Evolutionary conservation across 202 grass and related monocot species (phyloP).

Genomic region (Zizania palustris): DNA sequence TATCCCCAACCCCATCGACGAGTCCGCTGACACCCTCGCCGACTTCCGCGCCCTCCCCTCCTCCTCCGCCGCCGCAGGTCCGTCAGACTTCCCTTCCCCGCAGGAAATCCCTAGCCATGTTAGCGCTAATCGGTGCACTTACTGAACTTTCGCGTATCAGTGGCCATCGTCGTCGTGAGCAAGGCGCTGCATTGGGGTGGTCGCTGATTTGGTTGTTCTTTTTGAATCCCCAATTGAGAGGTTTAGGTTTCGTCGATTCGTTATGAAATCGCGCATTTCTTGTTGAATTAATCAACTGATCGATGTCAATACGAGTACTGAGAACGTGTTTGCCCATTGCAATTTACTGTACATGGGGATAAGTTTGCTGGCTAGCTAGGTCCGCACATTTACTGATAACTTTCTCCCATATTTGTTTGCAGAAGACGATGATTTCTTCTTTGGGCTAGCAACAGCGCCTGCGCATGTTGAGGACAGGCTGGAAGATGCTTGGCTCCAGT

Average conservation of each 20-base stretch:
- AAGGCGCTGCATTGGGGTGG: neutral
- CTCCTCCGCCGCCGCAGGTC: constrained; percentile 39
- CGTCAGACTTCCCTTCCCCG: neutral
- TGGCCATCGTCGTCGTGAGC: neutral
- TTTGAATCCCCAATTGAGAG: neutral
- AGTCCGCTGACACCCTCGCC: constrained; percentile 67
- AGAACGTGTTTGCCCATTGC: neutral
- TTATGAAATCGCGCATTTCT: neutral
- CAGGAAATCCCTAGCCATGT: neutral
- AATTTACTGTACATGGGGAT: neutral
- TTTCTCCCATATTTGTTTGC: neutral
- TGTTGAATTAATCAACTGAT: neutral
- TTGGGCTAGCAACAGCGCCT: constrained; percentile 81
- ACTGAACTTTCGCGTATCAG: no score
- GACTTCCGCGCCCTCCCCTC: constrained; percentile 58
- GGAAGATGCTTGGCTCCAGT: constrained; percentile 86
- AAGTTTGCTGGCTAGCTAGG: neutral
- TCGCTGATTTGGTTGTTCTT: neutral
- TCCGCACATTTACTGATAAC: neutral
- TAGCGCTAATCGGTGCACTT: neutral
- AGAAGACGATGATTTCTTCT: constrained; percentile 72
- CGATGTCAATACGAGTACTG: neutral
- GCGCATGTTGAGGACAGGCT: constrained; percentile 90
- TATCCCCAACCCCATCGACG: constrained; percentile 65
- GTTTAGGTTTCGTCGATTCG: constrained; percentile 14